A percentile compares a stretch with the other conserved stretches of the same genome.
These are phyloP conservation scores for Calonectria pauciramosa DNA, from an alignment of 2,329 filamentous ascomycete genomes.

Conservation along the genomic window DNA sequence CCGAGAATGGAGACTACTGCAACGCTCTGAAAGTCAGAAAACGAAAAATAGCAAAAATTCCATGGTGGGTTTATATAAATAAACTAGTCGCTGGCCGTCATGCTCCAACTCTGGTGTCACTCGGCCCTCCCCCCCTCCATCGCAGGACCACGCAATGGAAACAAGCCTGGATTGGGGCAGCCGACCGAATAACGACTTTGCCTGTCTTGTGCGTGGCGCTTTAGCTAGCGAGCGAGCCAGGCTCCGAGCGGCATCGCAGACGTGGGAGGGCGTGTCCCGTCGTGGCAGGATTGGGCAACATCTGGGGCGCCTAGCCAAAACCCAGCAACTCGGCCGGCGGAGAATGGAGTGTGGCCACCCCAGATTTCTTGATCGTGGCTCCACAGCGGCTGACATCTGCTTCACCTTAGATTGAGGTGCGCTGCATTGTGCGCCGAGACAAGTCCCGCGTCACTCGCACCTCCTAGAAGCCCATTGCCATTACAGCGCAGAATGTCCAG, in stretches of 20 bases:
- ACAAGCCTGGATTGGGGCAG: conserved; percentile 2
- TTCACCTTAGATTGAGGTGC: conserved; percentile 28
- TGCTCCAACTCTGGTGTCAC: conserved; percentile 3
- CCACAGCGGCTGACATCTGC: conserved; percentile 44
- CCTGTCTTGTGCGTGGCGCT: conserved; percentile 13
- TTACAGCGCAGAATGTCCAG: conserved; percentile 31
- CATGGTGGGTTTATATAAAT: neutral
- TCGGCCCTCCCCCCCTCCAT: neutral
- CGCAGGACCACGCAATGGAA: neutral
- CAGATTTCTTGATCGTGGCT: conserved; percentile 38
- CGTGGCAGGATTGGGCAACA: conserved; percentile 24
- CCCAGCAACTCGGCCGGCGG: conserved; percentile 36
- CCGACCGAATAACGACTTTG: neutral
- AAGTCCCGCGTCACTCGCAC: conserved; percentile 36
- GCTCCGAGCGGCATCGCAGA: conserved; percentile 1
- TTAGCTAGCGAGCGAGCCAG: conserved; percentile 13
- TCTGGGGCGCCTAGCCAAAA: conserved; percentile 6
- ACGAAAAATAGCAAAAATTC: neutral
- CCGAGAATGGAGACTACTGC: neutral
- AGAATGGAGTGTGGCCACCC: conserved; percentile 31
- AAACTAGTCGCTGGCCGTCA: neutral
- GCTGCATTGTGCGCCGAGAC: conserved; percentile 24
- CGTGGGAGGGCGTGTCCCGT: conserved; percentile 24
- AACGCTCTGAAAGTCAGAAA: neutral
- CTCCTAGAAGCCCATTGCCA: conserved; percentile 31